Conservation (phyloP, 1,284 basidiomycete genomes). For the Abortiporus biennis region DNA sequence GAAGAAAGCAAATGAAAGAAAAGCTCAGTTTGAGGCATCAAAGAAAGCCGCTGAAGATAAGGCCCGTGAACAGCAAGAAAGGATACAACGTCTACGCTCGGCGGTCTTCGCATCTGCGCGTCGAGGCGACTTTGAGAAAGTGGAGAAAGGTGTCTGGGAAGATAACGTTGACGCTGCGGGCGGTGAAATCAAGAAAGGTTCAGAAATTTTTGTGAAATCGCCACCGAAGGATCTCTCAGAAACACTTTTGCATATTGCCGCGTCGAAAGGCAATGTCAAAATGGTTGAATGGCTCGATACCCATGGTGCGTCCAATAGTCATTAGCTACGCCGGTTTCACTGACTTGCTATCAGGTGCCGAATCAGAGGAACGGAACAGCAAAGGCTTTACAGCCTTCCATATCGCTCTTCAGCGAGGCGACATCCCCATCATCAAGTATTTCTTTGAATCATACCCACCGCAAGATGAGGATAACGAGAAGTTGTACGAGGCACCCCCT, state of each 20-base stretch:
- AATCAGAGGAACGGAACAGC: constrained; percentile 60
- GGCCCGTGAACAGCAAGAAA: constrained; percentile 38
- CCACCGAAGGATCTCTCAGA: constrained; percentile 50
- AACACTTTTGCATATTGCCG: constrained; percentile 64
- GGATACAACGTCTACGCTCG: constrained; percentile 49
- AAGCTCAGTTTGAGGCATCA: constrained; percentile 43
- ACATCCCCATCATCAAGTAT: constrained; percentile 42
- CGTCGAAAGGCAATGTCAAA: constrained; percentile 43
- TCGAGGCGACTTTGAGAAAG: constrained; percentile 39
- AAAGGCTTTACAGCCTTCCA: constrained; percentile 58
- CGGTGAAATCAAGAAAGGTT: constrained; percentile 57
- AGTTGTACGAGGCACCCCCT: constrained; percentile 39
- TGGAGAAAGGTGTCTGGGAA: constrained; percentile 63
- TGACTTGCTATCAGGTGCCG: constrained; percentile 43
- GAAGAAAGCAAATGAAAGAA: constrained; percentile 46
- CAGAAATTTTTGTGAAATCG: constrained; percentile 40
- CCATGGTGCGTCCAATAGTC: constrained; percentile 43
- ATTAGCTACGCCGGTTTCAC: background rate
- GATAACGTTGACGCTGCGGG: constrained; percentile 63
- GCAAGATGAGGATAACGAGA: constrained; percentile 38
- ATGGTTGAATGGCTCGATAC: constrained; percentile 63
- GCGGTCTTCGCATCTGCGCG: constrained; percentile 60
- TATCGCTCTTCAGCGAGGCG: constrained; percentile 48
- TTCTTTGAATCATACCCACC: constrained; percentile 55
- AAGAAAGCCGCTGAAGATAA: constrained; percentile 46